Conservation (phyloP, 225 moss, liverwort and hornwort genomes). For the Marchantia polymorpha region DNA sequence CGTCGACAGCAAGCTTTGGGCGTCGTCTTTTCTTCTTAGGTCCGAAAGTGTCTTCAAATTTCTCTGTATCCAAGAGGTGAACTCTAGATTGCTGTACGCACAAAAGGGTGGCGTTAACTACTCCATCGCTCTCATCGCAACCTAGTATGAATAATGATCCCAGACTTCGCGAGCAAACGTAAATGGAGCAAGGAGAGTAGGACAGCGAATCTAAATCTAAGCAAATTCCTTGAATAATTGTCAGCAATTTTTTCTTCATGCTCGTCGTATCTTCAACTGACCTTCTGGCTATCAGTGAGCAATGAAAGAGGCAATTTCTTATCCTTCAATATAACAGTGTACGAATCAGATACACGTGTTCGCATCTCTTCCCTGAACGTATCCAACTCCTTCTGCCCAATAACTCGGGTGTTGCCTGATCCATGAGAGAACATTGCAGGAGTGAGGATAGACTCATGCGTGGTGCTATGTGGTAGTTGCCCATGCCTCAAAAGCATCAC, state of each 20-base stretch:
- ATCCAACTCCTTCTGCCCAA: slow-evolving; percentile 90
- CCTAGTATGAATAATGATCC: background rate
- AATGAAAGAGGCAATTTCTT: slow-evolving; percentile 88
- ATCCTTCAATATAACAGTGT: slow-evolving; percentile 90
- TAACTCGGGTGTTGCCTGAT: slow-evolving; percentile 86
- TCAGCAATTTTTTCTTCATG: background rate
- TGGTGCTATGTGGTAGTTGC: too few species aligned
- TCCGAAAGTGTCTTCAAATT: slow-evolving; percentile 92
- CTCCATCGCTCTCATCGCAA: background rate
- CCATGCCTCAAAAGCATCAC: too few species aligned
- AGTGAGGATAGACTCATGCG: background rate
- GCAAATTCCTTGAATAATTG: background rate
- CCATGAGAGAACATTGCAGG: background rate
- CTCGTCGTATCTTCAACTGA: background rate
- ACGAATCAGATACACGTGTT: slow-evolving; percentile 76
- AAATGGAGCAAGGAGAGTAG: background rate
- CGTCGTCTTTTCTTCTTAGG: slow-evolving; percentile 88
- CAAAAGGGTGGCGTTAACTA: background rate
- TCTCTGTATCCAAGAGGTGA: slow-evolving; percentile 81
- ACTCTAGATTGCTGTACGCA: slow-evolving; percentile 82
- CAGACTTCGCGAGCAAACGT: background rate
- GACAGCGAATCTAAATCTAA: background rate
- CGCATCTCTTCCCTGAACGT: slow-evolving; percentile 96
- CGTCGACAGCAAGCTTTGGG: slow-evolving; percentile 74
- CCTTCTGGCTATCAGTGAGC: slow-evolving; percentile 83